phyloP scores from a whole-genome alignment of 495 filamentous ascomycete species.

The Daldinia vernicosa region DNA sequence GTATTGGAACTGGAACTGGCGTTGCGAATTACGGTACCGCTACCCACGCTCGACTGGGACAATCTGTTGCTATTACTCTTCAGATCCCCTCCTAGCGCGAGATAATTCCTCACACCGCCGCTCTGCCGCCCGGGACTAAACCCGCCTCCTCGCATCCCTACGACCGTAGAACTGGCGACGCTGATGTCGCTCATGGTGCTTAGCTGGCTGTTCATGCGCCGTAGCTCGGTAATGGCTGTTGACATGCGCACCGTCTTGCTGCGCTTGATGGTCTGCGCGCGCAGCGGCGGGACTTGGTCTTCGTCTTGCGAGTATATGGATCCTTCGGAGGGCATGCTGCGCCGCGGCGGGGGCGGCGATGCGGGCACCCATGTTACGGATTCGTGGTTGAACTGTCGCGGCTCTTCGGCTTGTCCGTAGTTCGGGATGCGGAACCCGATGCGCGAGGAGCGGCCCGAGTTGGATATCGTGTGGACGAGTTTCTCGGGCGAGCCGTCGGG shows the following conservation, averaged over 20 bases:
- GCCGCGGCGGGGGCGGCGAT: conserved; percentile 10
- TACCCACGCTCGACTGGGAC: neutral
- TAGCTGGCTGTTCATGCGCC: conserved; percentile 49
- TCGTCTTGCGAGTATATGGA: conserved; percentile 44
- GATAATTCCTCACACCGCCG: conserved; percentile 44
- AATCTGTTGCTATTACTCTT: neutral
- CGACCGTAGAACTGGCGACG: conserved; percentile 44
- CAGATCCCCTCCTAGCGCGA: conserved; percentile 36
- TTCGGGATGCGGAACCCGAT: conserved; percentile 19
- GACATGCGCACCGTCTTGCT: conserved; percentile 37
- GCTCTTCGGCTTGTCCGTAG: conserved; percentile 3
- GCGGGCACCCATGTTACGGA: neutral
- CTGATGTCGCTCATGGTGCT: conserved; percentile 46
- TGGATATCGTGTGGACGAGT: neutral
- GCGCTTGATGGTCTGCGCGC: conserved; percentile 12
- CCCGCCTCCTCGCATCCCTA: conserved; percentile 45
- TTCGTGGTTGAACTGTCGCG: neutral
- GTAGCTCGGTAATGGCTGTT: conserved; percentile 44
- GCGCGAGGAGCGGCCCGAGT: conserved; percentile 9
- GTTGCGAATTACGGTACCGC: neutral
- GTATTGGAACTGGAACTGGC: neutral
- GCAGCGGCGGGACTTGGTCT: conserved; percentile 39
- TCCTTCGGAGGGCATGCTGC: conserved; percentile 33
- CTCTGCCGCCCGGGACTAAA: conserved; percentile 38
- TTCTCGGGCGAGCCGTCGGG: neutral